Conservation (phyloP, 2,329 filamentous ascomycete genomes). For the Aspergillus hiratsukae region DNA sequence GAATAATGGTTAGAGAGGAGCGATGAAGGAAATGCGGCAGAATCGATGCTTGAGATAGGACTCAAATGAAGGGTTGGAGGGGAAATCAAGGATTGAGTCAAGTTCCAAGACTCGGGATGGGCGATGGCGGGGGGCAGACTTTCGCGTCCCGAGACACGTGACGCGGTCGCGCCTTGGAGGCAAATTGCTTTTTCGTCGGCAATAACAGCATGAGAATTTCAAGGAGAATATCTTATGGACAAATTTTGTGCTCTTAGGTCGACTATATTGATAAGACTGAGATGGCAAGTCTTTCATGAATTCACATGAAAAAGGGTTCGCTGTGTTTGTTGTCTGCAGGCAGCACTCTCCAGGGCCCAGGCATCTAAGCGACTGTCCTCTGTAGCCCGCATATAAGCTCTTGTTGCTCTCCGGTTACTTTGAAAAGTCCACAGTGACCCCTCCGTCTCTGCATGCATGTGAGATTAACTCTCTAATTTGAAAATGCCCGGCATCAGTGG, state of each 20-base stretch:
- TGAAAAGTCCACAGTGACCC: neutral
- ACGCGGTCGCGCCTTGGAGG: neutral
- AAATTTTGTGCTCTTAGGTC: neutral
- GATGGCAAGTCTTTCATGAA: neutral
- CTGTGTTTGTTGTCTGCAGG: neutral
- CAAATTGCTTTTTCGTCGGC: neutral
- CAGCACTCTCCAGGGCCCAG: neutral
- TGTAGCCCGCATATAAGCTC: neutral
- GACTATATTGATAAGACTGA: neutral
- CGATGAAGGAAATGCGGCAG: conserved; percentile 3
- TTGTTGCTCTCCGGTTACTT: neutral
- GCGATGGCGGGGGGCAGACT: neutral
- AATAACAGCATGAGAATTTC: neutral
- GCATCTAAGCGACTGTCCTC: neutral
- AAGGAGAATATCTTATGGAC: neutral
- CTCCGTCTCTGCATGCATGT: neutral
- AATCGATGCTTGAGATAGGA: conserved; percentile 1
- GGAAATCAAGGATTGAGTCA: conserved; percentile 5
- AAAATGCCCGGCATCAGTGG: conserved; percentile 26
- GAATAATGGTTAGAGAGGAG: conserved; percentile 6
- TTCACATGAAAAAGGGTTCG: neutral
- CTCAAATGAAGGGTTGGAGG: neutral
- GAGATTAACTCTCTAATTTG: neutral
- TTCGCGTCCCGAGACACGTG: conserved; percentile 1
- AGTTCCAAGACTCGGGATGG: neutral